Percentiles rank a stretch among this genome's conserved stretches.
Evolutionary conservation across 306 rosid species (phyloP).

Genomic region (Sesbania bispinosa): DNA sequence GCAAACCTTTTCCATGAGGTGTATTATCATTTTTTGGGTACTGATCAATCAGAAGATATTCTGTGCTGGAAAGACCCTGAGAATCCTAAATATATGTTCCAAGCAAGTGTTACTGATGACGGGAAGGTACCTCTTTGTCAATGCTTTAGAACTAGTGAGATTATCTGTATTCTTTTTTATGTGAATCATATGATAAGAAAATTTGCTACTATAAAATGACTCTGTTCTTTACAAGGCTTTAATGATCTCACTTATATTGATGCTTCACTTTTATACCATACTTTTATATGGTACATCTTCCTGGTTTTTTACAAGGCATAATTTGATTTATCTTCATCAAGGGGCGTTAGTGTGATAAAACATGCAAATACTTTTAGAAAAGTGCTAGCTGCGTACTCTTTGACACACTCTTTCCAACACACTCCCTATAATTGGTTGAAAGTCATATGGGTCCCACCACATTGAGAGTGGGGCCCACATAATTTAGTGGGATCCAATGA

Average conservation of each 20-base stretch:
- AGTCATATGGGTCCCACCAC: too few relatives aligned
- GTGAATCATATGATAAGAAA: background rate
- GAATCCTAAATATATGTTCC: constrained; percentile 70
- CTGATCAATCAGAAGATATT: constrained; percentile 77
- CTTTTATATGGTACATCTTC: too few relatives aligned
- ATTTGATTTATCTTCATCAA: constrained; percentile 1
- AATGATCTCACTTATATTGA: background rate
- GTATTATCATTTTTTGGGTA: constrained; percentile 81
- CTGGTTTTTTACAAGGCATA: background rate
- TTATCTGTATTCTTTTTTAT: background rate
- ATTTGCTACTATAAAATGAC: background rate
- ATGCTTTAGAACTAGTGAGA: background rate
- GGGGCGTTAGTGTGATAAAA: background rate
- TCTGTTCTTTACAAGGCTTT: background rate
- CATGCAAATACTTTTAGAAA: background rate
- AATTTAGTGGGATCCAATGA: too few relatives aligned
- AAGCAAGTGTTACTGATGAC: constrained; percentile 61
- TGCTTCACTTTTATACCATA: too few relatives aligned
- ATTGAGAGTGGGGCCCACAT: too few relatives aligned
- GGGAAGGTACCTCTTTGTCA: constrained; percentile 59
- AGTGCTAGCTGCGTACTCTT: too few relatives aligned
- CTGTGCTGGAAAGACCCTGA: constrained; percentile 86
- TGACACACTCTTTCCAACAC: too few relatives aligned
- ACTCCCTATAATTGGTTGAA: too few relatives aligned
- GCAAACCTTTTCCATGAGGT: constrained; percentile 73